Evolutionary conservation across 768 basidiomycete genomes (phyloP), one percentile per base, ranked within the genome.

Genomic region (Xerocomellus dryophilus): DNA sequence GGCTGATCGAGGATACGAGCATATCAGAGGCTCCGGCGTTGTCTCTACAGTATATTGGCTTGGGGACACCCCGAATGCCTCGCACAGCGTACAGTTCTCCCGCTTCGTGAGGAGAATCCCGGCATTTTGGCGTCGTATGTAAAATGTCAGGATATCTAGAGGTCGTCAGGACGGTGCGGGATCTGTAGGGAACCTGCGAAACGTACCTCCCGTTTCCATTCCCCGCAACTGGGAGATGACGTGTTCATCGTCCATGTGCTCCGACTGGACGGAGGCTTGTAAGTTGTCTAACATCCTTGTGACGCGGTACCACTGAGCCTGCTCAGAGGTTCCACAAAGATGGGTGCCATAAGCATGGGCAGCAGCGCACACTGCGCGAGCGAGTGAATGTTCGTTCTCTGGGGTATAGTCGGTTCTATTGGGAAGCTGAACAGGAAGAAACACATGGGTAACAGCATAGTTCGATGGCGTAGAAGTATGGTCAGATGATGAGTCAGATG

Each of bases 1-100:
- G 4, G 76, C 71, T 14, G 73, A 72, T 0, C 70, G 71, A 8
- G 79, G 77, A 56, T 71, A 80, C 0, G 68, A 68, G 21, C 73
- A 12, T 12, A 32, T 14, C 32, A 14, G 32, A 23, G 9, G 2
- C 14, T 1, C 27, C 9, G 27, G 8, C 2, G 8, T 8, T 27
- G 1, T 9, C 5, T 23, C 15, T 8, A 15, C 15, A 17, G 21
- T 18, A 23, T 48, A 57, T 10, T 62, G 53, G 12, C 57, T 50
- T 0, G 76, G 68, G 1, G 73, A 73, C 14, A 74, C 71, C 58
- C 78, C 74, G 49, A 80, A 80, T 6, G 61, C 60, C 56, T 80
- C 80, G 46, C 73, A 73, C 14, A 67, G 53, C 6, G 71, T 70
- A 5, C 54, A 39, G 6, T 53, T 44, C 10, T 56, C 47, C 18